Conservation (phyloP, 1,284 basidiomycete genomes). For the Takashimella tepidaria region DNA sequence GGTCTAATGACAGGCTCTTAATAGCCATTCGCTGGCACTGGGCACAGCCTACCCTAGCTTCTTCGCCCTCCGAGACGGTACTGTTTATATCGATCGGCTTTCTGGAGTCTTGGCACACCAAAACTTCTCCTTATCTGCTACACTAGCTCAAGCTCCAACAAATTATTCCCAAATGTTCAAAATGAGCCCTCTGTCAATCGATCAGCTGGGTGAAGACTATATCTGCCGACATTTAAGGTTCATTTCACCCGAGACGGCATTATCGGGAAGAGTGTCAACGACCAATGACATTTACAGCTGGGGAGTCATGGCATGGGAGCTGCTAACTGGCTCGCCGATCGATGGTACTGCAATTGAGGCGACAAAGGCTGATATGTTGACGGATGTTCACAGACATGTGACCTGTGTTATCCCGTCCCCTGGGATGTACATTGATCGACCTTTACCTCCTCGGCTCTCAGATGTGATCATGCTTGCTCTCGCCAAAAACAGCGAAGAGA, state of each 20-base stretch:
- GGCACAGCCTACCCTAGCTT: conserved; percentile 27
- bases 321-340: conserved; percentile 30
- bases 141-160: conserved; percentile 6
- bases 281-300: conserved; percentile 39
- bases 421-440: conserved; percentile 5
- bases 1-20: conserved; percentile 19
- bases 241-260: conserved; percentile 36
- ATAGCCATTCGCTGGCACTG: conserved; percentile 23
- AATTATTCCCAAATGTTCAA: conserved; percentile 10
- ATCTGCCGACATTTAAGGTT: conserved; percentile 33
- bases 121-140: conserved; percentile 7
- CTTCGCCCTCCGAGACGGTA: conserved; percentile 16
- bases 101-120: conserved; percentile 19
- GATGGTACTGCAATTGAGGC: conserved; percentile 15
- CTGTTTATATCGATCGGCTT: conserved; percentile 9
- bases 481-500: conserved; percentile 29
- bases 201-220: conserved; percentile 20
- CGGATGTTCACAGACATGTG: conserved; percentile 33
- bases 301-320: conserved; percentile 38
- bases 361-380: conserved; percentile 24
- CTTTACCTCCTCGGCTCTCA: conserved; percentile 25
- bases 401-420: conserved; percentile 21
- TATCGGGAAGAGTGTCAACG: conserved; percentile 17
- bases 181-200: conserved; percentile 14
- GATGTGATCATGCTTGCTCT: conserved; percentile 41